phyloP scores from a whole-genome alignment of 345 rosid genomes.

The Citrus cavaleriei region DNA sequence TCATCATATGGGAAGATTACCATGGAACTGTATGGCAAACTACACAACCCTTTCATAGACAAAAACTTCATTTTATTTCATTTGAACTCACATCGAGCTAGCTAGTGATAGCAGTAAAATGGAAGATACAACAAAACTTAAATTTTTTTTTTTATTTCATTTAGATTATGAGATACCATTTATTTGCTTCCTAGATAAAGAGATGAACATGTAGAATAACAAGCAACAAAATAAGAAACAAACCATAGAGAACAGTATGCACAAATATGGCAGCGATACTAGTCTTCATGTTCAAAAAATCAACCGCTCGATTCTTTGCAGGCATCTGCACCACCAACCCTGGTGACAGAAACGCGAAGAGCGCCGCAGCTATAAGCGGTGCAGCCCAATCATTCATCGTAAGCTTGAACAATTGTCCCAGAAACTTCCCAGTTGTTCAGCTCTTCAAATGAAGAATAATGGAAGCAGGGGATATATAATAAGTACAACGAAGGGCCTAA shows the following conservation, averaged over 20 bases:
- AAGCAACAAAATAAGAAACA: conserved; percentile 66
- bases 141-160: too few relatives aligned
- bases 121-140: neutral
- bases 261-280: conserved; percentile 71
- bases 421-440: neutral
- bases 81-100: neutral
- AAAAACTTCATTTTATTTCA: too few relatives aligned
- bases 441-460: neutral
- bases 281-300: conserved; percentile 83
- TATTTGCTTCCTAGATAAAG: conserved; percentile 28
- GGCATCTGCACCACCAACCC: conserved; percentile 74
- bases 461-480: neutral
- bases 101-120: neutral
- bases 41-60: neutral
- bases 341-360: conserved; percentile 77
- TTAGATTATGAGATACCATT: neutral
- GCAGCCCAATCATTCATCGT: conserved; percentile 88
- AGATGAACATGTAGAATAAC: conserved; percentile 74
- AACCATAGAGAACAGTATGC: conserved; percentile 62
- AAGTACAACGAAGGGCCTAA: neutral
- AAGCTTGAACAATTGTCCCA: neutral
- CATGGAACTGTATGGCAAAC: neutral
- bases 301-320: conserved; percentile 61
- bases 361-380: conserved; percentile 82
- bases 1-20: neutral